These are phyloP conservation scores for Aspergillus chevalieri DNA, from an alignment of 2,329 filamentous ascomycete genomes.

Conservation along the genomic window DNA sequence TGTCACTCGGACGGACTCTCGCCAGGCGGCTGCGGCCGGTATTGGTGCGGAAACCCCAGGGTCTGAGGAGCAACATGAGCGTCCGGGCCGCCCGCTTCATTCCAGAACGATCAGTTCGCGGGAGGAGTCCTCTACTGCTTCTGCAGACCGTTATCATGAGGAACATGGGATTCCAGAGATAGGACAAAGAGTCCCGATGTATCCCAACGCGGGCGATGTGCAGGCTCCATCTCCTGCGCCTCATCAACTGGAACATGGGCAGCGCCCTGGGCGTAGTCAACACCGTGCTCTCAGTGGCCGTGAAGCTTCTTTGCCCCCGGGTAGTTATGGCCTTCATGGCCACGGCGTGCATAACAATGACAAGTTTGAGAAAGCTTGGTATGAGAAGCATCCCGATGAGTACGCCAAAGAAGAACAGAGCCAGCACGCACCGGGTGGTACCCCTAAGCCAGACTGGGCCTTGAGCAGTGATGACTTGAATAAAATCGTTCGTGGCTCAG, in stretches of 20 bases:
- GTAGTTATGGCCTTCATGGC: conserved; percentile 88
- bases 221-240: conserved; percentile 85
- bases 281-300: conserved; percentile 66
- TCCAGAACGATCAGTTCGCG: conserved; percentile 57
- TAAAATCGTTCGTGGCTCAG: conserved; percentile 74
- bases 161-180: conserved; percentile 90
- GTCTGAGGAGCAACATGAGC: conserved; percentile 45
- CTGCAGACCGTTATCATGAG: conserved; percentile 53
- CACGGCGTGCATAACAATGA: conserved; percentile 71
- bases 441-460: conserved; percentile 66
- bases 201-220: conserved; percentile 85
- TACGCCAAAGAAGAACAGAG: conserved; percentile 67
- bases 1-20: conserved; percentile 89
- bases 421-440: conserved; percentile 54
- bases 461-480: conserved; percentile 87
- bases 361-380: conserved; percentile 86
- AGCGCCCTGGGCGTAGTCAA: conserved; percentile 52
- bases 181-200: conserved; percentile 88
- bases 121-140: conserved; percentile 41
- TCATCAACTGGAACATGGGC: conserved; percentile 40
- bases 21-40: conserved; percentile 74
- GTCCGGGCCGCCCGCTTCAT: conserved; percentile 50
- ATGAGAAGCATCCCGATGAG: conserved; percentile 81
- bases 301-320: conserved; percentile 68
- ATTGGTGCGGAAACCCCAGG: conserved; percentile 56